These are phyloP conservation scores for Angomonas deanei DNA, from an alignment of 208 protist genomes.

Conservation along the genomic window DNA sequence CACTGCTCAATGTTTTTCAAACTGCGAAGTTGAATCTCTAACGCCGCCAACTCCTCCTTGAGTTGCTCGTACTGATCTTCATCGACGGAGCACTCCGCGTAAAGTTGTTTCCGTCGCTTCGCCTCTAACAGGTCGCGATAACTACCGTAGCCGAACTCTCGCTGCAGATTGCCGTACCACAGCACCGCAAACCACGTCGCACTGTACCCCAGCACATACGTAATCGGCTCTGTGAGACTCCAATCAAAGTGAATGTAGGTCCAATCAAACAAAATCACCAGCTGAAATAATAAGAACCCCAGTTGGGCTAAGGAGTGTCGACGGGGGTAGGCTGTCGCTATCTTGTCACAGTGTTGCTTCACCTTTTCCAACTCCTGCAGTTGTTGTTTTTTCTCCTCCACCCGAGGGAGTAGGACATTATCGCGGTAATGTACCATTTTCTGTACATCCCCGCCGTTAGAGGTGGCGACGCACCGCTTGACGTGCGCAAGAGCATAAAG, in stretches of 20 bases:
- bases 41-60: constrained; percentile 28
- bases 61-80: constrained; percentile 22
- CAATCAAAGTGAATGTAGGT: constrained; percentile 84
- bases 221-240: constrained; percentile 87
- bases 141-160: constrained; percentile 43
- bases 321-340: constrained; percentile 22
- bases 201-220: constrained; percentile 73
- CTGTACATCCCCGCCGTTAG: constrained; percentile 3
- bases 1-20: constrained; percentile 19
- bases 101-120: constrained; percentile 16
- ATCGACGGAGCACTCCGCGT: constrained; percentile 24
- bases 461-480: not conserved
- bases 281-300: constrained; percentile 40
- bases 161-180: constrained; percentile 52
- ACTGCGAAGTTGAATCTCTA: constrained; percentile 30
- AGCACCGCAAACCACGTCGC: constrained; percentile 63
- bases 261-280: constrained; percentile 63
- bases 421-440: constrained; percentile 31
- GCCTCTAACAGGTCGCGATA: constrained; percentile 22
- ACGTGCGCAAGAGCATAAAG: not conserved
- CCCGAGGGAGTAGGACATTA: constrained; percentile 12
- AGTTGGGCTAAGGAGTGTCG: constrained; percentile 21
- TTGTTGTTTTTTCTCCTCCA: constrained; percentile 19
- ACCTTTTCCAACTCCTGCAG: constrained; percentile 22
- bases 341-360: constrained; percentile 25